A percentile compares a stretch with the other conserved stretches of the same genome.
Evolutionary conservation across 1,139 yeast genomes (phyloP).

Genomic region (Cylindricascospora bacillispora): DNA sequence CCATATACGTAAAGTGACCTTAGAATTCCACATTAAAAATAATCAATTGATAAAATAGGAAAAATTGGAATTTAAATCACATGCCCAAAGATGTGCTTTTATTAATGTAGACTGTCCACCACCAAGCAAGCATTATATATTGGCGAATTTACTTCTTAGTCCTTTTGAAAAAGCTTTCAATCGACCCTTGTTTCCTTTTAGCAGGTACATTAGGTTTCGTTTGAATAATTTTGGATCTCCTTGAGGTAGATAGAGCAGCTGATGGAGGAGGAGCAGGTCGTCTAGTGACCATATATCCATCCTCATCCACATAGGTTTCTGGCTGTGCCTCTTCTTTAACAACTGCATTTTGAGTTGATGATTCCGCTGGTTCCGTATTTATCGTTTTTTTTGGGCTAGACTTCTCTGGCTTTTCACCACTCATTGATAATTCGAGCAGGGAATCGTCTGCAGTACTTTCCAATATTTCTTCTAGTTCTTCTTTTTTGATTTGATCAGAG

Average conservation of each 20-base stretch:
- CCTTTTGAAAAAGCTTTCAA: conserved; percentile 22
- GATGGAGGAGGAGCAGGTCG: too few species aligned
- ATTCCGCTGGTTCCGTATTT: conserved; percentile 2
- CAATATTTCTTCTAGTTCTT: conserved; percentile 17
- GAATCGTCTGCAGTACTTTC: conserved; percentile 26
- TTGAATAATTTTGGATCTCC: too few species aligned
- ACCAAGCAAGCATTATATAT: too few species aligned
- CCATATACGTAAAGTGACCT: too few species aligned
- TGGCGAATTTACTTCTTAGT: conserved; percentile 1
- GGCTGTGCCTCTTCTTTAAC: conserved; percentile 4
- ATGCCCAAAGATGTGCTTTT: too few species aligned
- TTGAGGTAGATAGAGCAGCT: too few species aligned
- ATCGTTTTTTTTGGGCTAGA: conserved; percentile 4
- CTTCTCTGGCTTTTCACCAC: conserved; percentile 2
- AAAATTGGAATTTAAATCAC: too few species aligned
- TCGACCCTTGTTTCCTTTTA: conserved; percentile 19
- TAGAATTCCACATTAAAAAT: too few species aligned
- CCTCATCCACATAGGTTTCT: conserved; percentile 20
- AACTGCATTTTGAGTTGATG: neutral
- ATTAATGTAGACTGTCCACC: too few species aligned
- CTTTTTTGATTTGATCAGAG: too few species aligned
- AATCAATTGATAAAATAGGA: too few species aligned
- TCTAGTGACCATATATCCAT: conserved; percentile 25
- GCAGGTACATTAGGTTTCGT: conserved; percentile 5
- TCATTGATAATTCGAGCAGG: conserved; percentile 9